Evolutionary conservation across 83 land plant genomes (phyloP).

Genomic region (Isoetes engelmannii): DNA sequence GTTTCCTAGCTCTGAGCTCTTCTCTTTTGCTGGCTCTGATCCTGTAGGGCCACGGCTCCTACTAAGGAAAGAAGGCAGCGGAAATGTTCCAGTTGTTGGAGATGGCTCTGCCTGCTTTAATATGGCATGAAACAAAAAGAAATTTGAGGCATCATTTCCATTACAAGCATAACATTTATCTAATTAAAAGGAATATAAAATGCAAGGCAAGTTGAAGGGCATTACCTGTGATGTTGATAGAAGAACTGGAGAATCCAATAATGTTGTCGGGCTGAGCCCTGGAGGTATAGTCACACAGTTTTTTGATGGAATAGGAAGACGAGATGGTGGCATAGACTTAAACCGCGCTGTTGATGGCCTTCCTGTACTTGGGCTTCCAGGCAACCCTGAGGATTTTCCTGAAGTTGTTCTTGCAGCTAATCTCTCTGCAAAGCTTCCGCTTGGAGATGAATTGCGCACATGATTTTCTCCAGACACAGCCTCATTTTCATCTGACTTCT

Average conservation of each 20-base stretch:
- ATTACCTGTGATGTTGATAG: constrained; percentile 59
- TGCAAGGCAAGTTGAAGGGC: not conserved
- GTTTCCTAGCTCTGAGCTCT: constrained; percentile 22
- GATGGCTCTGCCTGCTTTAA: constrained; percentile 51
- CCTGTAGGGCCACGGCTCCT: constrained; percentile 20
- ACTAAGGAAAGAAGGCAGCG: constrained; percentile 42
- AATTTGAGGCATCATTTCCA: not conserved
- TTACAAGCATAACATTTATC: not conserved
- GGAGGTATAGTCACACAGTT: constrained; percentile 53
- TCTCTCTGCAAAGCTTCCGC: constrained; percentile 50
- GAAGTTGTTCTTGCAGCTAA: constrained; percentile 42
- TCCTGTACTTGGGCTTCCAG: constrained; percentile 26
- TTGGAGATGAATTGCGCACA: not conserved
- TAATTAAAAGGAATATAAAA: not conserved
- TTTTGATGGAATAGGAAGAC: constrained; percentile 19
- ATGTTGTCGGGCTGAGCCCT: constrained; percentile 58
- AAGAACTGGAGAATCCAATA: constrained; percentile 72
- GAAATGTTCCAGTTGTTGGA: constrained; percentile 66
- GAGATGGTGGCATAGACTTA: constrained; percentile 41
- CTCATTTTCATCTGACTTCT: not conserved
- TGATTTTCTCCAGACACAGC: not conserved
- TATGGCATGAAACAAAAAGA: not conserved
- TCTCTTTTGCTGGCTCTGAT: constrained; percentile 28
- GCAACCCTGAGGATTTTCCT: constrained; percentile 25
- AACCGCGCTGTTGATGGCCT: constrained; percentile 43